A percentile compares a stretch with the other conserved stretches of the same genome.
Evolutionary conservation across 2,329 filamentous ascomycete species (phyloP).

Genomic region (Diaporthe sp.): DNA sequence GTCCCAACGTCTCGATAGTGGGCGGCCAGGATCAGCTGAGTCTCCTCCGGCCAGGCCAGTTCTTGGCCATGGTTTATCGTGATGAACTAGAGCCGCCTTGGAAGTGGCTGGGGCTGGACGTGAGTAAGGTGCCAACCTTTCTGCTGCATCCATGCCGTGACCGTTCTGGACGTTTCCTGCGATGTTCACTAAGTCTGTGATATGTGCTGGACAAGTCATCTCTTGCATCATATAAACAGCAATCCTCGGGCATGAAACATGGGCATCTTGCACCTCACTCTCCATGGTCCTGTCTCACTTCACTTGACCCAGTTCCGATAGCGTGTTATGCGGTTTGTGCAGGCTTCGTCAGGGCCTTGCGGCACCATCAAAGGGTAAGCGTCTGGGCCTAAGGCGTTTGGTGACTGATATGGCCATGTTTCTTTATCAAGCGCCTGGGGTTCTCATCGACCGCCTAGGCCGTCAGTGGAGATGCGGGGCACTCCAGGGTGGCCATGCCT

Average conservation of each 20-base stretch:
- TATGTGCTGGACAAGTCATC: not conserved
- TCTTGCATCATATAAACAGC: not conserved
- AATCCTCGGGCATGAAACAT: not conserved
- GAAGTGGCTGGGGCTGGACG: not conserved
- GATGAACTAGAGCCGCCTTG: not conserved
- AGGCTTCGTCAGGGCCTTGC: not conserved
- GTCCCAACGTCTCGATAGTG: not conserved
- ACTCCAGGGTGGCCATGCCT: conserved; percentile 11
- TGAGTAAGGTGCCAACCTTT: not conserved
- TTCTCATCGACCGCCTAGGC: not conserved
- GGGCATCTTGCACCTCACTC: not conserved
- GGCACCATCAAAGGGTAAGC: too few species aligned
- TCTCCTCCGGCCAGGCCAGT: not conserved
- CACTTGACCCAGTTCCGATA: too few species aligned
- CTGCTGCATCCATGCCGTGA: not conserved
- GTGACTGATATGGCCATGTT: not conserved
- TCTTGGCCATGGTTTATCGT: not conserved
- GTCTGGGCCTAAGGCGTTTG: not conserved
- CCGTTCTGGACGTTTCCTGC: too few species aligned
- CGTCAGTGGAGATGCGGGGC: conserved; percentile 18
- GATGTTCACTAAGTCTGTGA: not conserved
- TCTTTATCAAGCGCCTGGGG: not conserved
- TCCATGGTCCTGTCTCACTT: not conserved
- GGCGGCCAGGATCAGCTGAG: not conserved
- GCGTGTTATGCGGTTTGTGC: too few species aligned